Evolutionary conservation across 176 grass and related monocot genomes (phyloP).

Genomic region (Oryza meridionalis): DNA sequence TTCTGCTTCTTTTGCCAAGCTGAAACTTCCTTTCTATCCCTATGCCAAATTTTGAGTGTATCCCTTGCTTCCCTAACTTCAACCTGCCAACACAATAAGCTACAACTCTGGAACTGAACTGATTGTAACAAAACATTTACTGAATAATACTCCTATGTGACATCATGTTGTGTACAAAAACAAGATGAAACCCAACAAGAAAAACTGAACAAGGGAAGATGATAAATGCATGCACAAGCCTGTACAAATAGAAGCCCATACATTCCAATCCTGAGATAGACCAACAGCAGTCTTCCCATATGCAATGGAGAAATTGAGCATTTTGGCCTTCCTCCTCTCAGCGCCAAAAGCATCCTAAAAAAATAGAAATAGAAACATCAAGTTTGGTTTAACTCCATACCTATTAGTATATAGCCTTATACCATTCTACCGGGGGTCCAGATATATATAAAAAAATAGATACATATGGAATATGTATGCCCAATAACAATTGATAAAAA

Average conservation of each 20-base stretch:
- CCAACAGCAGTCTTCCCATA: constrained; percentile 90
- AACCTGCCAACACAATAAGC: constrained; percentile 49
- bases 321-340: constrained; percentile 94
- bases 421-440: too few species aligned
- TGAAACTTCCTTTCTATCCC: constrained; percentile 77
- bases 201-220: neutral
- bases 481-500: neutral
- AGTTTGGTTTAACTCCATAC: constrained; percentile 17
- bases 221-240: neutral
- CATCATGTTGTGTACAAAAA: constrained; percentile 7
- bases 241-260: constrained; percentile 13
- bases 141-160: neutral
- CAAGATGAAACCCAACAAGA: neutral
- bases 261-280: constrained; percentile 85
- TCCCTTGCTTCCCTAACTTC: constrained; percentile 76
- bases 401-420: too few species aligned
- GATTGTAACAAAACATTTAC: too few species aligned
- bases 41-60: constrained; percentile 79
- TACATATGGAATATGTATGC: too few species aligned
- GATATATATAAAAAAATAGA: too few species aligned
- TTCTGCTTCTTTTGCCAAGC: constrained; percentile 78
- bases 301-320: constrained; percentile 97
- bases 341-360: constrained; percentile 81
- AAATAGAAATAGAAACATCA: neutral
- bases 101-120: neutral